Evolutionary conservation across 139 green algal species (phyloP), one percentile per base, ranked within the genome.

Genomic region (Ettlia oleoabundans): DNA sequence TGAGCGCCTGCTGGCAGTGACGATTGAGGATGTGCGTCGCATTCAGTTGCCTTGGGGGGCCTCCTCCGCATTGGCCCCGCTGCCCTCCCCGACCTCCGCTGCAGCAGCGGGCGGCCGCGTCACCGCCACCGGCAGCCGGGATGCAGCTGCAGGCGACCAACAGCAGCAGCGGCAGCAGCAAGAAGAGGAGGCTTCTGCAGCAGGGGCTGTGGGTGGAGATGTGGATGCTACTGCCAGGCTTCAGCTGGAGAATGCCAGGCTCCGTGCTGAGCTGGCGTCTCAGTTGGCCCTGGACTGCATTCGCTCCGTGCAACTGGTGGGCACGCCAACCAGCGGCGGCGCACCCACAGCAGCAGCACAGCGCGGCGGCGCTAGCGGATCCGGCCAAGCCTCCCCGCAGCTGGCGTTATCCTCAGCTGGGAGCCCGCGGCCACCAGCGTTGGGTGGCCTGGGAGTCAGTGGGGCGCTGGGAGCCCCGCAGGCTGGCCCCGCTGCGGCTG

Each of bases 231-330:
- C 43, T 1, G 53, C 73, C 1, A 66, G 43, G 58, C 47, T 89
- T 43, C 65, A 72, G 68, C 58, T 95, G 70, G 91, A 95, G 76
- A 94, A 94, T 75, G 91, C 92, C 0, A 82, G 86, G 40, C 85
- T 96, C 4, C 87, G 90, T 0, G 84, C 90, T 1, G 91, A 96
- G 64, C 84, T 96, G 26, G 92, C 92, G 15, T 77, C 82, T 2
- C 64, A 91, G 33, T 70, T 86, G 21, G 78, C 86, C 2, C 53
- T 84, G 41, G 74, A 80, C 38, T 67, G 76, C 80, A 74, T 81
- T 28, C 67, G 52, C 40, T 10, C 78, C 0, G 79, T 53, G 5
- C 67, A 77, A 68, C 32, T 68, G 22, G 78, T 76, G 37, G 37
- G 35, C n/a, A n/a, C n/a, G n/a, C n/a, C n/a, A n/a, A n/a, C n/a